Evolutionary conservation across 1,284 basidiomycete species (phyloP).

Genomic region (Austroboletus niveus): DNA sequence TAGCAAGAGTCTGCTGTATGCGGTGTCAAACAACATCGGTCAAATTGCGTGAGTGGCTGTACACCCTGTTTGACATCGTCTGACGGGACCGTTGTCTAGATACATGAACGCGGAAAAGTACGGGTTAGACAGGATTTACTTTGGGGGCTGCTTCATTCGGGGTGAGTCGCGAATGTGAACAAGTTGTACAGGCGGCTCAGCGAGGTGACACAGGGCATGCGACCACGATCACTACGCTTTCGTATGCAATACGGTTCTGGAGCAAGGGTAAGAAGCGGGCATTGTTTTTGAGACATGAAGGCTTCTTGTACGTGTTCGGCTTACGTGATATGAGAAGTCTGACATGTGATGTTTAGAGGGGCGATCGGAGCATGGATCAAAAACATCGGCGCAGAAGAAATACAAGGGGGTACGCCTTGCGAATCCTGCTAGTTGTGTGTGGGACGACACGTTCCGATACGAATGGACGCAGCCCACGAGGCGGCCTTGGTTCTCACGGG

Average conservation of each 20-base stretch:
- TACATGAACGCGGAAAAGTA: conserved; percentile 99
- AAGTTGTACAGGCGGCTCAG: conserved; percentile 1
- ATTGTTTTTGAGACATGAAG: conserved; percentile 96
- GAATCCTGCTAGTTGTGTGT: neutral
- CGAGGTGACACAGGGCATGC: conserved; percentile 70
- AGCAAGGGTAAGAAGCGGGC: conserved; percentile 97
- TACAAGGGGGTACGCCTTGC: conserved; percentile 11
- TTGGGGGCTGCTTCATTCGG: conserved; percentile 98
- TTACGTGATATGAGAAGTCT: neutral
- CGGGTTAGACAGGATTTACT: conserved; percentile 95
- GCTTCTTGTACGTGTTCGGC: conserved; percentile 79
- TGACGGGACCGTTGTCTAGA: conserved; percentile 42
- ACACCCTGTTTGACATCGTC: neutral
- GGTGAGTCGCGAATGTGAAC: conserved; percentile 49
- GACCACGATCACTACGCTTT: conserved; percentile 95
- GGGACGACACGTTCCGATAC: conserved; percentile 9
- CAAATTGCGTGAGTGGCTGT: conserved; percentile 88
- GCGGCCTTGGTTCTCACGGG: conserved; percentile 15
- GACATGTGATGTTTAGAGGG: conserved; percentile 52
- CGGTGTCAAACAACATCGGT: conserved; percentile 98
- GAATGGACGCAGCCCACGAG: conserved; percentile 18
- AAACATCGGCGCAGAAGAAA: conserved; percentile 66
- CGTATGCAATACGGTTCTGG: conserved; percentile 99
- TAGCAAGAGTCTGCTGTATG: conserved; percentile 91
- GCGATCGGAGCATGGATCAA: conserved; percentile 95